Evolutionary conservation across 345 rosid genomes (phyloP).

Genomic region (Arabidopsis arenosa): DNA sequence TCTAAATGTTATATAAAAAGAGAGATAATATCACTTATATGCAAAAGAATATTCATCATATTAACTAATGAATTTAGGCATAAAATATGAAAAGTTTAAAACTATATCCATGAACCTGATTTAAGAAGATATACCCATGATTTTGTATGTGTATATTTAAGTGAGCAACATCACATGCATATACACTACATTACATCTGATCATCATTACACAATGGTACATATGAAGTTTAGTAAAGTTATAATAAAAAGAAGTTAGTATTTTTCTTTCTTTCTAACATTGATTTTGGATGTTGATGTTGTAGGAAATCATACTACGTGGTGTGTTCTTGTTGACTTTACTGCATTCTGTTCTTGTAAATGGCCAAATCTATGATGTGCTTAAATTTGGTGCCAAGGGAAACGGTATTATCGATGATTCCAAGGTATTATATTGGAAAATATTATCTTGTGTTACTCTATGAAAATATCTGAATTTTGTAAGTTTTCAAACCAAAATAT

Average conservation of each 20-base stretch:
- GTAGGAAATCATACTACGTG: constrained; percentile 20
- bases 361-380: constrained; percentile 34
- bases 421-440: constrained; percentile 11
- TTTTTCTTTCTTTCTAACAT: neutral
- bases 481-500: neutral
- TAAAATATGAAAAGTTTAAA: neutral
- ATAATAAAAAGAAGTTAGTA: neutral
- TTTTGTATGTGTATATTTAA: constrained; percentile 20
- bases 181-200: neutral
- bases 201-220: constrained; percentile 31
- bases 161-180: neutral
- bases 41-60: neutral
- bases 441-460: neutral
- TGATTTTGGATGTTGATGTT: neutral
- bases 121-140: neutral
- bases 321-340: constrained; percentile 10
- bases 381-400: constrained; percentile 39
- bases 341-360: constrained; percentile 15
- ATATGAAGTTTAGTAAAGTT: neutral
- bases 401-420: constrained; percentile 39
- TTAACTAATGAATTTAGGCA: neutral
- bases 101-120: neutral
- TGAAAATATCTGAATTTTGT: neutral
- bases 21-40: neutral
- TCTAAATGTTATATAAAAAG: neutral